These are phyloP conservation scores for Microthlaspi erraticum DNA, from an alignment of 345 rosid species.

Conservation along the genomic window DNA sequence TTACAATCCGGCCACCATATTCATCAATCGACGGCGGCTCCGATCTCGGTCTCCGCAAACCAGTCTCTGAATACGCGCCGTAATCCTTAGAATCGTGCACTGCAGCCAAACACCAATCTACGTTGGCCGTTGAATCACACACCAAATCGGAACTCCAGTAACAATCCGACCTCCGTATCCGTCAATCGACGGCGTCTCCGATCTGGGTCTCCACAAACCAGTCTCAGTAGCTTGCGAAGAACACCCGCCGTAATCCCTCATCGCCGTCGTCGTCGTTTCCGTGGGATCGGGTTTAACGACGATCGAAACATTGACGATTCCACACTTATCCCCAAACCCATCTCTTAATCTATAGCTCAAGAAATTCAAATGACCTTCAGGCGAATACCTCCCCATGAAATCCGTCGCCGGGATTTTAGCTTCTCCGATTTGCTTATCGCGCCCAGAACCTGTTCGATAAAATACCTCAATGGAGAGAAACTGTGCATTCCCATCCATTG, in stretches of 20 bases:
- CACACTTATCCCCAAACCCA: constrained; percentile 52
- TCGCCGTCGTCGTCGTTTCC: background rate
- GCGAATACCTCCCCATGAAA: constrained; percentile 54
- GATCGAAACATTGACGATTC: constrained; percentile 70
- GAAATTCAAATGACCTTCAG: constrained; percentile 56
- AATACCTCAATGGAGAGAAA: constrained; percentile 56
- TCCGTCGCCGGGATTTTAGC: constrained; percentile 59
- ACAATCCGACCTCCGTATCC: constrained; percentile 34
- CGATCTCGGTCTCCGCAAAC: constrained; percentile 18
- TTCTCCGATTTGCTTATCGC: constrained; percentile 44
- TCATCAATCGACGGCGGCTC: constrained; percentile 30
- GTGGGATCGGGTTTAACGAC: constrained; percentile 39
- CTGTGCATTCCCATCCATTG: constrained; percentile 31
- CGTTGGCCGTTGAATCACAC: constrained; percentile 18
- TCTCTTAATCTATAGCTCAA: constrained; percentile 75
- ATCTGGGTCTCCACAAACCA: constrained; percentile 23
- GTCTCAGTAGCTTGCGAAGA: constrained; percentile 30
- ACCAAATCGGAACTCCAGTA: constrained; percentile 41
- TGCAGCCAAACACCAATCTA: background rate
- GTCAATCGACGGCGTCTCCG: constrained; percentile 16
- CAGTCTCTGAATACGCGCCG: constrained; percentile 17
- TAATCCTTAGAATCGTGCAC: background rate
- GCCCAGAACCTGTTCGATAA: constrained; percentile 47
- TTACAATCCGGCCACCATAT: constrained; percentile 27
- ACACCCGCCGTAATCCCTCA: background rate